Evolutionary conservation across 306 rosid genomes (phyloP).

Genomic region (Prunus fruticosa): DNA sequence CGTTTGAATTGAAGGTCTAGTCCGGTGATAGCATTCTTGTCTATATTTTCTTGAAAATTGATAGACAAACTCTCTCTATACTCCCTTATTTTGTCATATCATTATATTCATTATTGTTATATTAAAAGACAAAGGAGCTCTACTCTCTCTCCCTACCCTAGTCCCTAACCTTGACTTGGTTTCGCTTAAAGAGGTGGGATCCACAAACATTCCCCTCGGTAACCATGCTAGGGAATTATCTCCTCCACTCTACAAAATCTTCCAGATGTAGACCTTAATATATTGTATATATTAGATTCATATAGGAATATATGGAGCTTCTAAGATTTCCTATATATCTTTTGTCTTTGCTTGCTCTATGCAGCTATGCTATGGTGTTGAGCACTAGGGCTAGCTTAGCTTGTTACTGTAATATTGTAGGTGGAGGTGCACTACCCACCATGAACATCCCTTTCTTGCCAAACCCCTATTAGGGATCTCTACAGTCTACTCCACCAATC

Average conservation of each 20-base stretch:
- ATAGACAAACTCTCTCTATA: too few relatives aligned
- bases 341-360: neutral
- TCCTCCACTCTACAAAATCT: conserved; percentile 35
- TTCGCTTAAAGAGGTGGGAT: conserved; percentile 37
- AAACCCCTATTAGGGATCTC: neutral
- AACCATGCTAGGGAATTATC: conserved; percentile 44
- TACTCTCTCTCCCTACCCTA: neutral
- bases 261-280: conserved; percentile 16
- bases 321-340: too few relatives aligned
- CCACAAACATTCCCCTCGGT: conserved; percentile 74
- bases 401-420: neutral
- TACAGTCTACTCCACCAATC: neutral
- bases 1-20: too few relatives aligned
- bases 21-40: too few relatives aligned
- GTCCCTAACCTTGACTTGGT: conserved; percentile 11
- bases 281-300: neutral
- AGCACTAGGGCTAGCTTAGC: neutral
- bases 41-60: too few relatives aligned
- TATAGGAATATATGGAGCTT: neutral
- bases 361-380: neutral
- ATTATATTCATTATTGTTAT: too few relatives aligned
- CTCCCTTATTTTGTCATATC: too few relatives aligned
- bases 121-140: conserved; percentile 37
- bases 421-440: neutral
- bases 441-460: neutral